These are phyloP conservation scores for Talaromyces proteolyticus DNA, from an alignment of 495 filamentous ascomycete genomes.

Conservation along the genomic window DNA sequence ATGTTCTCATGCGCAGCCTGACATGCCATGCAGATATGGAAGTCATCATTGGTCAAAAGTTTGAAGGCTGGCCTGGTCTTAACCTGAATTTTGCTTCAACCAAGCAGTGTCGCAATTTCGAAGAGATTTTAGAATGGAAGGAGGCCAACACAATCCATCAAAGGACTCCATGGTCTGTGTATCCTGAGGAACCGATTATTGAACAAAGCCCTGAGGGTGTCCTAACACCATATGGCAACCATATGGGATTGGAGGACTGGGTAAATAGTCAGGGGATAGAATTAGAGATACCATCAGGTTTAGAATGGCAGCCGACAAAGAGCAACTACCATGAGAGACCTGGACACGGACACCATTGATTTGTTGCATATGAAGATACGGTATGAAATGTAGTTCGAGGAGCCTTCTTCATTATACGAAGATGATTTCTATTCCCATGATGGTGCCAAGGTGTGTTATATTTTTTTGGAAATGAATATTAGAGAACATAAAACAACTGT, in stretches of 20 bases:
- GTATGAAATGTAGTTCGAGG: no score
- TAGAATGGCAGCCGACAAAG: neutral
- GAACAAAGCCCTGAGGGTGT: neutral
- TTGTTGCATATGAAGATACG: no score
- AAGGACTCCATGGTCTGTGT: neutral
- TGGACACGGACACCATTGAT: neutral
- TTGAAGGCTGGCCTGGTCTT: neutral
- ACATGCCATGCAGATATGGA: constrained; percentile 5
- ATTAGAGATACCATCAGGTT: neutral
- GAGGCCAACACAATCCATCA: neutral
- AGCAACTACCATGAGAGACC: neutral
- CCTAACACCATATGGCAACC: neutral
- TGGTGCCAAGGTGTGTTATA: no score
- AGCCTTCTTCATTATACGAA: no score
- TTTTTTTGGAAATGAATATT: no score
- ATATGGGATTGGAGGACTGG: neutral
- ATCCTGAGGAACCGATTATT: neutral
- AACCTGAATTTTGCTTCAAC: neutral
- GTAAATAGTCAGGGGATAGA: neutral
- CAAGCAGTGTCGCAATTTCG: neutral
- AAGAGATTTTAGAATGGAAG: neutral
- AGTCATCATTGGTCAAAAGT: neutral
- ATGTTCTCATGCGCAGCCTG: neutral
- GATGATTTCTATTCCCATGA: no score
- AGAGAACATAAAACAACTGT: no score